Conservation (phyloP, 2,329 filamentous ascomycete species). For the Xylaria sp. region DNA sequence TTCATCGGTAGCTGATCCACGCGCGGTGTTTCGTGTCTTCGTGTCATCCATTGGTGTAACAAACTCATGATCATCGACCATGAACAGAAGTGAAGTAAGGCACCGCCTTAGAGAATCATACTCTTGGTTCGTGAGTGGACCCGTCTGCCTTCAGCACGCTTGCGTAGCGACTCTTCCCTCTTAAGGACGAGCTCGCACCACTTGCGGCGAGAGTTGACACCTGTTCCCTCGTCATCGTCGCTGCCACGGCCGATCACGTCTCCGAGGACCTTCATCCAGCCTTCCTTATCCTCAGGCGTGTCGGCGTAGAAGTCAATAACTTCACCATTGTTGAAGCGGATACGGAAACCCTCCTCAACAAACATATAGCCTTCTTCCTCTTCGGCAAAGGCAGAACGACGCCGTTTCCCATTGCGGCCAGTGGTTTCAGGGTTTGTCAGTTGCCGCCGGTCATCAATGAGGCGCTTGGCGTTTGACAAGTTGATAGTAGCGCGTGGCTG, state of each 20-base stretch:
- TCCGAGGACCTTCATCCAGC: constrained; percentile 89
- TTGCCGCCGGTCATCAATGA: constrained; percentile 90
- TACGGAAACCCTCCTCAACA: constrained; percentile 98
- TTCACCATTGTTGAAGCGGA: constrained; percentile 97
- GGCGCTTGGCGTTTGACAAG: constrained; percentile 87
- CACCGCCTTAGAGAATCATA: constrained; percentile 59
- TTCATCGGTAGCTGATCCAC: constrained; percentile 10
- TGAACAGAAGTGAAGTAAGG: constrained; percentile 36
- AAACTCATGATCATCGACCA: constrained; percentile 40
- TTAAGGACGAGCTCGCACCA: constrained; percentile 77
- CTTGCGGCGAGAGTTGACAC: constrained; percentile 61
- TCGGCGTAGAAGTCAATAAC: constrained; percentile 99
- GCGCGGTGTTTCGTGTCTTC: constrained; percentile 31
- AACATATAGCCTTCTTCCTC: constrained; percentile 99
- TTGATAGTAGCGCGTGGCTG: constrained; percentile 98
- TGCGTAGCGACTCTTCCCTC: constrained; percentile 69
- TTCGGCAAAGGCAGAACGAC: constrained; percentile 95
- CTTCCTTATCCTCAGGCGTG: constrained; percentile 85
- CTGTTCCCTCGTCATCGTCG: constrained; percentile 60
- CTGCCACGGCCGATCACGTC: constrained; percentile 73
- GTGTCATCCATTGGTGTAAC: constrained; percentile 17
- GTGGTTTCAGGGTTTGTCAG: constrained; percentile 86
- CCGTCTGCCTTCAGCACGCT: constrained; percentile 63
- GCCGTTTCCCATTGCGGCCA: constrained; percentile 79
- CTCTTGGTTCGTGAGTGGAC: constrained; percentile 70